Evolutionary conservation across 2,329 filamentous ascomycete genomes (phyloP).

Genomic region (Epichloe typhina): DNA sequence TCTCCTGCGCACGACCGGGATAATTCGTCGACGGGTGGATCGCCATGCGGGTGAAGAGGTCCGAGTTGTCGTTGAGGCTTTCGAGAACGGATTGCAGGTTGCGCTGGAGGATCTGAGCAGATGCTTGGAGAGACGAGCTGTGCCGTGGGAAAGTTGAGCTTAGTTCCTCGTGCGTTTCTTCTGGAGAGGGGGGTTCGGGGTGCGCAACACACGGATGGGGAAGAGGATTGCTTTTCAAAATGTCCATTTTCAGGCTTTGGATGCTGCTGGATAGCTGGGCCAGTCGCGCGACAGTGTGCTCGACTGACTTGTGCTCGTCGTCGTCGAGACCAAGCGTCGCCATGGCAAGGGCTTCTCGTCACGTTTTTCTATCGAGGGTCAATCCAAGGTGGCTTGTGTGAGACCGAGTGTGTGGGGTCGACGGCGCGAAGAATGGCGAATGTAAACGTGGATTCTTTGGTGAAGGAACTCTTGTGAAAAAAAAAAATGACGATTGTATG

Average conservation of each 20-base stretch:
- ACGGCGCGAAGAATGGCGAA: neutral
- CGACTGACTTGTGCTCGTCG: constrained; percentile 54
- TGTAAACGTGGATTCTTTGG: too few species aligned
- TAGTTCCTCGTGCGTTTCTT: neutral
- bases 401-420: neutral
- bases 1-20: constrained; percentile 55
- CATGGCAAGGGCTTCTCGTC: constrained; percentile 14
- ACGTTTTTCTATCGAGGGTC: too few species aligned
- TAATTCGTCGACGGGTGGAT: constrained; percentile 66
- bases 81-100: constrained; percentile 56
- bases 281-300: constrained; percentile 56
- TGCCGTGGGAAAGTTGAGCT: neutral
- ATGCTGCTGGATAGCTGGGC: constrained; percentile 57
- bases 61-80: constrained; percentile 49
- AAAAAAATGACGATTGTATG: too few species aligned
- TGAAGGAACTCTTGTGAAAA: too few species aligned
- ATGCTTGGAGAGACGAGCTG: constrained; percentile 61
- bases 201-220: constrained; percentile 45
- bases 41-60: constrained; percentile 56
- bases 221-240: constrained; percentile 50
- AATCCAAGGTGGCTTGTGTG: neutral
- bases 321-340: constrained; percentile 35
- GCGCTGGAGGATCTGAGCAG: constrained; percentile 55
- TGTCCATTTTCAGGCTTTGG: constrained; percentile 45
- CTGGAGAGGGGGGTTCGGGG: too few species aligned